Percentiles rank a stretch among this genome's conserved stretches.
Evolutionary conservation across 106 monocot species (phyloP).

Genomic region (Chionographis japonica): DNA sequence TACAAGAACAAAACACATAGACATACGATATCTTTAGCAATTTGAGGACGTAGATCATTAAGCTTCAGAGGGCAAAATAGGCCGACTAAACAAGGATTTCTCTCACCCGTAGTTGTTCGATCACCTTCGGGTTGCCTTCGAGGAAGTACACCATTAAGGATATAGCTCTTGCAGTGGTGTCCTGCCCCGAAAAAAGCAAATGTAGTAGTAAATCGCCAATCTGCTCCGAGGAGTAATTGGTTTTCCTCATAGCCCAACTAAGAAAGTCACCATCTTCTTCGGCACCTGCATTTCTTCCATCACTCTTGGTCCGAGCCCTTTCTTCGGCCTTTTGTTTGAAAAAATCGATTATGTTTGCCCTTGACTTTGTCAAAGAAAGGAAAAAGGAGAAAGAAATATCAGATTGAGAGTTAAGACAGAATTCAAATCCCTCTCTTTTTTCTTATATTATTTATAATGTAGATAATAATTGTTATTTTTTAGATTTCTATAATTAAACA

Average conservation of each 20-base stretch:
- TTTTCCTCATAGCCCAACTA: conserved; percentile 6
- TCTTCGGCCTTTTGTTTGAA: conserved; percentile 1
- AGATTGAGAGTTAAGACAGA: too few species aligned
- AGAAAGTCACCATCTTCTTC: conserved; percentile 14
- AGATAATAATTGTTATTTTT: too few species aligned
- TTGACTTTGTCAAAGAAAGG: conserved; percentile 3
- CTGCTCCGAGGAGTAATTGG: conserved; percentile 13
- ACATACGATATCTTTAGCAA: too few species aligned
- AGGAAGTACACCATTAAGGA: conserved; percentile 20
- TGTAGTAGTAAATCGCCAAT: conserved; percentile 12
- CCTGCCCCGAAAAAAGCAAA: conserved; percentile 20
- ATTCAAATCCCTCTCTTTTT: too few species aligned
- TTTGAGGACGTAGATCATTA: too few species aligned
- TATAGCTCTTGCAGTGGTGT: conserved; percentile 18
- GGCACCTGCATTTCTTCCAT: neutral
- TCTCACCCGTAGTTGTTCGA: conserved; percentile 11
- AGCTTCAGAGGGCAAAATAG: too few species aligned
- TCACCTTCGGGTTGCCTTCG: conserved; percentile 15
- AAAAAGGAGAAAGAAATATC: too few species aligned
- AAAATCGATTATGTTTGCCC: neutral
- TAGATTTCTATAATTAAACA: too few species aligned
- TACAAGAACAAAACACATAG: too few species aligned
- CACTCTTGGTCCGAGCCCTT: neutral
- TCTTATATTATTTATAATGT: too few species aligned
- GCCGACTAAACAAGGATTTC: too few species aligned